phyloP scores from a whole-genome alignment of 2,329 filamentous ascomycete genomes.

The Tolypocladium sp. region DNA sequence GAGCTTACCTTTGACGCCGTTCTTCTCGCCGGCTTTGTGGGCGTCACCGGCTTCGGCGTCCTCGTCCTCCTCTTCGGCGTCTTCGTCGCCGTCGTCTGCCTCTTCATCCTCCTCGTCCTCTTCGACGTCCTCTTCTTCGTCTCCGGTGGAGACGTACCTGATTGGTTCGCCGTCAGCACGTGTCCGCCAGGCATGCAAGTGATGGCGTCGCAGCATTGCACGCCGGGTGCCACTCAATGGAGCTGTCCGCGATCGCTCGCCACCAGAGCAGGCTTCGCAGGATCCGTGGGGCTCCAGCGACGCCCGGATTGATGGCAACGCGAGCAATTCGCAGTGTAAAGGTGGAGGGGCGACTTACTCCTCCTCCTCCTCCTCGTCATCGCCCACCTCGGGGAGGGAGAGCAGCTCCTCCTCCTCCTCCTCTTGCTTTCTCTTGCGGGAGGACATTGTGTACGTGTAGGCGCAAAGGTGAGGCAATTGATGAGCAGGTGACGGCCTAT shows the following conservation, averaged over 20 bases:
- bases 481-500: not conserved
- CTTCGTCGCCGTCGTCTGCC: slow-evolving; percentile 26
- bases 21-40: slow-evolving; percentile 14
- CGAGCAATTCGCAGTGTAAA: not conserved
- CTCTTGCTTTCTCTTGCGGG: slow-evolving; percentile 48
- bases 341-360: slow-evolving; percentile 32
- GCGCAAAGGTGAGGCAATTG: not conserved
- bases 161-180: slow-evolving; percentile 1
- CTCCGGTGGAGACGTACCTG: slow-evolving; percentile 26
- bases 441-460: slow-evolving; percentile 27
- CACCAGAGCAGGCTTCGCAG: not conserved
- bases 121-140: slow-evolving; percentile 30
- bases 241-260: not conserved
- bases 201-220: not conserved
- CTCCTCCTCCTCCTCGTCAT: slow-evolving; percentile 44
- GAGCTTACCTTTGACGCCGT: slow-evolving; percentile 26
- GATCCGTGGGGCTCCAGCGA: not conserved
- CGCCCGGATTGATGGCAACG: not conserved
- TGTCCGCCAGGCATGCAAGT: not conserved
- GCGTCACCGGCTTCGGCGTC: slow-evolving; percentile 15
- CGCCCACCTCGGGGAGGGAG: slow-evolving; percentile 41
- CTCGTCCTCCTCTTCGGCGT: slow-evolving; percentile 22
- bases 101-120: slow-evolving; percentile 31
- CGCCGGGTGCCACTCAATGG: not conserved
- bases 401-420: slow-evolving; percentile 53